Conservation (phyloP, 2,329 filamentous ascomycete genomes). For the Immersiporthe knoxdaviesiana region DNA sequence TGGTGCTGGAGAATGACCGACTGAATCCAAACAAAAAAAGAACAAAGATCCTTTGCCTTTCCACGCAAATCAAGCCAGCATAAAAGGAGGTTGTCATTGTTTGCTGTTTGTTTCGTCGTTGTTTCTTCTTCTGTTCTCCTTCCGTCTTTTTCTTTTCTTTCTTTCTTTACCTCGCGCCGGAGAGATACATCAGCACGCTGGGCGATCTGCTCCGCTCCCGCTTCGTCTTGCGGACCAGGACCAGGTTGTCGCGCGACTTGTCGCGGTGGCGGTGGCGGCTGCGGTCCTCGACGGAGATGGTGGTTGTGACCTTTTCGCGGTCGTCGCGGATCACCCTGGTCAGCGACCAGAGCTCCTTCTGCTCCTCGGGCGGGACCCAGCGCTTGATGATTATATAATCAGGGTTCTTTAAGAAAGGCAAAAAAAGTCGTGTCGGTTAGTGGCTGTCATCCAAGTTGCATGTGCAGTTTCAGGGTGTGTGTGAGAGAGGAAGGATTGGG, state of each 20-base stretch:
- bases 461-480: neutral
- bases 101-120: neutral
- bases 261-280: constrained; percentile 44
- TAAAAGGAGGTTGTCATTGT: neutral
- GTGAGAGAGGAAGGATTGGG: too few species aligned
- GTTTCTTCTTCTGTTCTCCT: too few species aligned
- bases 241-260: constrained; percentile 49
- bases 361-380: constrained; percentile 72
- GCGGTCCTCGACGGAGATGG: constrained; percentile 51
- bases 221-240: constrained; percentile 63
- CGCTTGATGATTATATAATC: constrained; percentile 74
- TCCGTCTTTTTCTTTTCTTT: too few species aligned
- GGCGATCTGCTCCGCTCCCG: constrained; percentile 61
- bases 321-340: constrained; percentile 66
- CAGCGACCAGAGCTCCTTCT: constrained; percentile 73
- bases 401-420: constrained; percentile 52
- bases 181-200: constrained; percentile 59
- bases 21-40: neutral
- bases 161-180: constrained; percentile 44
- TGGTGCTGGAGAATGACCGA: neutral
- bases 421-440: constrained; percentile 28
- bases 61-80: neutral
- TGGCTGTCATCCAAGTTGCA: neutral
- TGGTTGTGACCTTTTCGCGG: constrained; percentile 45
- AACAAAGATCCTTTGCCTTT: neutral